A percentile compares a stretch with the other conserved stretches of the same genome.
phyloP scores from a whole-genome alignment of 371 early-diverging fungal species.

The Apophysomyces sp. region DNA sequence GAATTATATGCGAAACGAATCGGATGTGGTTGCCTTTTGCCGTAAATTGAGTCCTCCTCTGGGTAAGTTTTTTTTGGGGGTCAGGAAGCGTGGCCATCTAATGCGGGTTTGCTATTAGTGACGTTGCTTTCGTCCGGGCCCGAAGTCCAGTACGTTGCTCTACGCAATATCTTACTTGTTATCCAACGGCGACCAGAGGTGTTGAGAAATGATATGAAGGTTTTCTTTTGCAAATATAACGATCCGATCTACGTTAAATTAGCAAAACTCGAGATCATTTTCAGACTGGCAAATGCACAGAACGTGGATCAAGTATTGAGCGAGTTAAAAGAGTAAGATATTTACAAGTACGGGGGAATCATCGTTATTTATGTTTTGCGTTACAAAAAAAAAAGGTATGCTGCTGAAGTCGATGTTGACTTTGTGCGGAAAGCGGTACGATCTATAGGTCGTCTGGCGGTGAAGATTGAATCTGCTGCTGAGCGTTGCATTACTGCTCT shows the following conservation, averaged over 20 bases:
- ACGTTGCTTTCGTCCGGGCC: constrained; percentile 86
- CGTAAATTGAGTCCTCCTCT: constrained; percentile 26
- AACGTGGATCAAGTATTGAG: constrained; percentile 91
- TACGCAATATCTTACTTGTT: constrained; percentile 94
- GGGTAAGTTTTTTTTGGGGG: constrained; percentile 14
- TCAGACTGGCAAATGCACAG: constrained; percentile 77
- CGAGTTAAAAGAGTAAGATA: constrained; percentile 86
- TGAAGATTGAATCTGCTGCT: constrained; percentile 88
- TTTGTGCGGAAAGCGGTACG: constrained; percentile 92
- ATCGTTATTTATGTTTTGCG: background rate
- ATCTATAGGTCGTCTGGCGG: constrained; percentile 92
- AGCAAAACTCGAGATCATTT: constrained; percentile 94
- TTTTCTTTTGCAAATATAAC: constrained; percentile 98
- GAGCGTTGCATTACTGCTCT: constrained; percentile 87
- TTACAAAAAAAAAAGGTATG: constrained; percentile 59
- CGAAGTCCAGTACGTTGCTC: constrained; percentile 96
- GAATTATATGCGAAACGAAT: constrained; percentile 81
- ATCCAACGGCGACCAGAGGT: constrained; percentile 91
- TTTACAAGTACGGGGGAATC: background rate
- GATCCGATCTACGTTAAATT: constrained; percentile 98
- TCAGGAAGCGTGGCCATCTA: too few relatives aligned
- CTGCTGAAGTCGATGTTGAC: constrained; percentile 96
- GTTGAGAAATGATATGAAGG: constrained; percentile 86
- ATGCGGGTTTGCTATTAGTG: constrained; percentile 46
- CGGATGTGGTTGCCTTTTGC: constrained; percentile 64